Evolutionary conservation across 768 basidiomycete genomes (phyloP).

Genomic region (Trametes maxima): DNA sequence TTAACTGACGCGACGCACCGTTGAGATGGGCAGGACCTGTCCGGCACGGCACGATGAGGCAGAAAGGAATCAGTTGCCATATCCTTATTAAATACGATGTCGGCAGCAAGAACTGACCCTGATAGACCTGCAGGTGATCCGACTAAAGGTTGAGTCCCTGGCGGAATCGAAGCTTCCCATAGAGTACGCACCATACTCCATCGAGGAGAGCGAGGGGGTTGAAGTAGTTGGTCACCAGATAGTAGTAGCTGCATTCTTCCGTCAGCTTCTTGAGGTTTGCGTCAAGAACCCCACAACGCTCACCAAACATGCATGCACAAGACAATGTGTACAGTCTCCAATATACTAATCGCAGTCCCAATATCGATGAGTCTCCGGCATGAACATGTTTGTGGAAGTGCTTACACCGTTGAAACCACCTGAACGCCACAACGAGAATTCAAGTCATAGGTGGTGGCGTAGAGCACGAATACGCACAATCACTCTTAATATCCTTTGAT

Average conservation of each 20-base stretch:
- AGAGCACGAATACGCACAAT: neutral
- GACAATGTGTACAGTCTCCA: slow-evolving; percentile 8
- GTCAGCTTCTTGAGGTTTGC: neutral
- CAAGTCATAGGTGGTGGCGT: too few relatives aligned
- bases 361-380: neutral
- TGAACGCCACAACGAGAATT: neutral
- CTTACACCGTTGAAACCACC: neutral
- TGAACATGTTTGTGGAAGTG: too few relatives aligned
- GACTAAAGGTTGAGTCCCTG: neutral
- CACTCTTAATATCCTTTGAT: neutral
- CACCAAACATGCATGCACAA: slow-evolving; percentile 10
- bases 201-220: neutral
- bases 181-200: neutral
- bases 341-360: neutral
- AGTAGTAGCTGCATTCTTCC: neutral
- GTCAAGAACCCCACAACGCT: neutral
- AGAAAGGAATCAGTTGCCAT: too few relatives aligned
- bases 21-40: slow-evolving; percentile 1
- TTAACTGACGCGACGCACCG: neutral
- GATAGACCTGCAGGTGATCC: neutral
- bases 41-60: too few relatives aligned
- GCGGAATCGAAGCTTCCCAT: neutral
- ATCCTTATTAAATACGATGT: too few relatives aligned
- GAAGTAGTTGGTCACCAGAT: slow-evolving; percentile 11
- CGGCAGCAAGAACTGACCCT: neutral